Conservation (phyloP, 495 filamentous ascomycete species). For the Aspergillus panamensis region DNA sequence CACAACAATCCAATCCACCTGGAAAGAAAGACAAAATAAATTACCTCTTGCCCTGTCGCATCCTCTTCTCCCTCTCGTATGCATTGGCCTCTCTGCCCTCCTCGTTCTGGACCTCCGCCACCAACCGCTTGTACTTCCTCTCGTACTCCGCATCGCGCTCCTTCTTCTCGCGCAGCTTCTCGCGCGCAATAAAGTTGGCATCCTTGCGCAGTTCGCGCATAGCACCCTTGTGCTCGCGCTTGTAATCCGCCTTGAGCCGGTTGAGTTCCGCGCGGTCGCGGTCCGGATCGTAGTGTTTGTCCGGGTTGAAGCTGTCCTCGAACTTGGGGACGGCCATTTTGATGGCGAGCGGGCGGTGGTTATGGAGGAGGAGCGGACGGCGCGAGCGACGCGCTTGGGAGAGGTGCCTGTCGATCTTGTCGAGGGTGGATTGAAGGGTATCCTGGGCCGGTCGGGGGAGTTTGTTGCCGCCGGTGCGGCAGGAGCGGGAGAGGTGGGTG, state of each 20-base stretch:
- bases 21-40: slow-evolving; percentile 2
- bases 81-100: slow-evolving; percentile 81
- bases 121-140: slow-evolving; percentile 85
- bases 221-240: slow-evolving; percentile 92
- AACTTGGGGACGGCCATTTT: slow-evolving; percentile 90
- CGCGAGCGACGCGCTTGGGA: slow-evolving; percentile 56
- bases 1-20: not conserved
- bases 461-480: slow-evolving; percentile 35
- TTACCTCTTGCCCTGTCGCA: slow-evolving; percentile 56
- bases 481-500: slow-evolving; percentile 51
- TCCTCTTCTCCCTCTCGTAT: slow-evolving; percentile 81
- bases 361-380: slow-evolving; percentile 79
- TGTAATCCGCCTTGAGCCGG: slow-evolving; percentile 83
- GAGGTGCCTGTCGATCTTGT: slow-evolving; percentile 48
- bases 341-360: slow-evolving; percentile 86
- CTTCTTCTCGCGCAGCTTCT: slow-evolving; percentile 88
- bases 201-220: slow-evolving; percentile 93
- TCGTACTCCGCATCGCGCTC: slow-evolving; percentile 86
- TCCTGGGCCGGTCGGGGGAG: slow-evolving; percentile 41
- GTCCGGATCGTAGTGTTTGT: slow-evolving; percentile 94
- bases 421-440: slow-evolving; percentile 34
- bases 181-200: slow-evolving; percentile 82
- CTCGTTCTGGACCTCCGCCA: slow-evolving; percentile 92
- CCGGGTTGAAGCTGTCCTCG: slow-evolving; percentile 89
- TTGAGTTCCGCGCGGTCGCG: slow-evolving; percentile 75